phyloP scores from a whole-genome alignment of 805 yeast genomes.

The Lipomyces anomalus region DNA sequence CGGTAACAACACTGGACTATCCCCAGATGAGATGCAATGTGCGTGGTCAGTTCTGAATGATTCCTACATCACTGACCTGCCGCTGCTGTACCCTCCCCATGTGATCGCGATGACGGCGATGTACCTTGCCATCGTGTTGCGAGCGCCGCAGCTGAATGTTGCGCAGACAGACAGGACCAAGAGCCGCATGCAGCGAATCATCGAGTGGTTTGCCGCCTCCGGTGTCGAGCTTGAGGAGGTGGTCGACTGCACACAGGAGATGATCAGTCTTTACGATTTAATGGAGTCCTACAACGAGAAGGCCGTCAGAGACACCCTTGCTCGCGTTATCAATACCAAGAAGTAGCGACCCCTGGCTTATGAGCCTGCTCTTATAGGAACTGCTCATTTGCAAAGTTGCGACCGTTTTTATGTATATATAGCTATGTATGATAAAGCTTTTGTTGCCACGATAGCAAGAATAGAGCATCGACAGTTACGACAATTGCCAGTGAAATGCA shows the following conservation, averaged over 20 bases:
- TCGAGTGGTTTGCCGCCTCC: slow-evolving; percentile 64
- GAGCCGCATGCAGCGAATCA: slow-evolving; percentile 49
- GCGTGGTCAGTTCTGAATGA: slow-evolving; percentile 90
- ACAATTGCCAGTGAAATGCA: too few species aligned
- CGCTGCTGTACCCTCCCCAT: slow-evolving; percentile 81
- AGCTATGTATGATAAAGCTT: too few species aligned
- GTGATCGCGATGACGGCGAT: slow-evolving; percentile 74
- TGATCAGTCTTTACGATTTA: slow-evolving; percentile 70
- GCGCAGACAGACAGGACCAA: slow-evolving; percentile 27
- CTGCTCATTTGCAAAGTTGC: too few species aligned
- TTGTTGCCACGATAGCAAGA: too few species aligned
- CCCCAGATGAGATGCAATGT: slow-evolving; percentile 60
- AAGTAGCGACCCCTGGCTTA: too few species aligned
- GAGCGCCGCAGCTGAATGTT: slow-evolving; percentile 29
- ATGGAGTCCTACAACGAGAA: slow-evolving; percentile 85
- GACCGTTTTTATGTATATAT: too few species aligned
- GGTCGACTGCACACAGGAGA: slow-evolving; percentile 77
- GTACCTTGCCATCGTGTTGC: slow-evolving; percentile 65
- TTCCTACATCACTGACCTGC: slow-evolving; percentile 80
- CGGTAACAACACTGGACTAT: slow-evolving; percentile 30
- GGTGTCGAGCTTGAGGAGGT: slow-evolving; percentile 73
- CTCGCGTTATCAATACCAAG: slow-evolving; percentile 5
- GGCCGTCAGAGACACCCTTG: slow-evolving; percentile 33
- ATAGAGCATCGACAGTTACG: too few species aligned
- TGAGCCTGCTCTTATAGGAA: too few species aligned